Evolutionary conservation across 805 yeast genomes (phyloP), one percentile per base, ranked within the genome.

Genomic region (Nakazawaea holstii): DNA sequence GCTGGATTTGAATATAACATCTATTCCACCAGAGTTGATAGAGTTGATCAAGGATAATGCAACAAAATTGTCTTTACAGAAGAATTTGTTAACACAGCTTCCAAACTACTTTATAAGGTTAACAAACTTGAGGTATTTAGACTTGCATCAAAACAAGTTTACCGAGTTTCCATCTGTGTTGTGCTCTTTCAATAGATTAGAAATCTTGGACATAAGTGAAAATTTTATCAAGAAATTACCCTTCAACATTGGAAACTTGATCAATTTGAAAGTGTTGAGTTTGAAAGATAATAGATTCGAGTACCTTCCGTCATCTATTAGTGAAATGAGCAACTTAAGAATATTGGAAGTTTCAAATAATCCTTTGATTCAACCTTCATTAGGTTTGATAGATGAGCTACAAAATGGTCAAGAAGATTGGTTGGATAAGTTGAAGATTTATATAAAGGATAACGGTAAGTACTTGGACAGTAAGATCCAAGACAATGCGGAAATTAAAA

Each of bases 321-420:
- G 77, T 1, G 78, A 76, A 35, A 59, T 86, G 51, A 63, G 68
- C 2, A 72, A 69, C 47, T 67, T 87, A 33, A 73, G 74, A 49
- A 74, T 82, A 37, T 65, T 86, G 20, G 88, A 83, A 53, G 64
- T 83, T 4, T 79, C 77, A 10, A 76, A 73, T 32, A 86, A 87
- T 54, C 89, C 90, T 0, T 66, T 78, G 31, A 67, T 76, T 6
- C 53, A 70, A 46, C 84, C 83, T 3, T 61, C 80, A 0, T 28
- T 57, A 11, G 72, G 67, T 14, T 46, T 57, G 5, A 56, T 60
- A 52, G 64, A 50, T 46, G 61, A 46, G 55, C 73, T 55, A 52
- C 79, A 57, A 54, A 68, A 60, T 41, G 57, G 39, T 2, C 15
- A 70, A 1, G 73, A 68, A 42, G 82, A 74, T 40, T 77, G 80